Evolutionary conservation across 139 green algal genomes (phyloP), one percentile per base, ranked within the genome.

Genomic region (Edaphochlamys debaryana): DNA sequence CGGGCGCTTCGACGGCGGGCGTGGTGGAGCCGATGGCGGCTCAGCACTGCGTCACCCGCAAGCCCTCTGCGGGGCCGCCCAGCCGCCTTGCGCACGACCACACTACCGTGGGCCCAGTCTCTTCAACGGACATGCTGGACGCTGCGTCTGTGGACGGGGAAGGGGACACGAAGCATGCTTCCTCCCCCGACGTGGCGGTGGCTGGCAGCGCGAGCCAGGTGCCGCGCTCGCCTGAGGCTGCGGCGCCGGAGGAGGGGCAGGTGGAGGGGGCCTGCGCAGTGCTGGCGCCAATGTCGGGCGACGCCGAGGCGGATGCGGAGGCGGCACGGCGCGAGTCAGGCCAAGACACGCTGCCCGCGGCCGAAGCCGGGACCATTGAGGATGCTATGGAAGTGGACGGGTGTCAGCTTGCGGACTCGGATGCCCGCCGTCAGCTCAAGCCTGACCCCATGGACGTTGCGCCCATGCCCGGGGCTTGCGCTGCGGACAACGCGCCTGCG

Each of bases 21-120:
- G n/a, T n/a, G n/a, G n/a, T n/a, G n/a, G n/a, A n/a, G n/a, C n/a
- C n/a, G n/a, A n/a, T n/a, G n/a, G n/a, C n/a, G n/a, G n/a, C n/a
- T n/a, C n/a, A n/a, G n/a, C n/a, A n/a, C 38, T 50, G 63, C 15
- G 42, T 82, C 38, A 1, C 45, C 3, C 48, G 38, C 34, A 82
- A 82, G 36, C 62, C 63, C 6, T 82, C 63, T 6, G 13, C 76
- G 7, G 76, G 76, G 22, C 76, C 76, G 42, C 76, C 76, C 30
- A 82, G 62, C 23, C 42, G 76, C n/a, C 11, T 22, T 13, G 76
- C 76, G 37, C 19, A 8, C 66, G 32, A 73, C 8, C 76, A 30
- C 17, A 34, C 23, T 41, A 1, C 1, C 11, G 38, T 69, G 3
- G 54, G 29, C 13, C 29, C 60, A 4, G 38, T 20, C 19, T 45